Evolutionary conservation across 768 basidiomycete species (phyloP), one percentile per base, ranked within the genome.

Genomic region (Calocera cornea): DNA sequence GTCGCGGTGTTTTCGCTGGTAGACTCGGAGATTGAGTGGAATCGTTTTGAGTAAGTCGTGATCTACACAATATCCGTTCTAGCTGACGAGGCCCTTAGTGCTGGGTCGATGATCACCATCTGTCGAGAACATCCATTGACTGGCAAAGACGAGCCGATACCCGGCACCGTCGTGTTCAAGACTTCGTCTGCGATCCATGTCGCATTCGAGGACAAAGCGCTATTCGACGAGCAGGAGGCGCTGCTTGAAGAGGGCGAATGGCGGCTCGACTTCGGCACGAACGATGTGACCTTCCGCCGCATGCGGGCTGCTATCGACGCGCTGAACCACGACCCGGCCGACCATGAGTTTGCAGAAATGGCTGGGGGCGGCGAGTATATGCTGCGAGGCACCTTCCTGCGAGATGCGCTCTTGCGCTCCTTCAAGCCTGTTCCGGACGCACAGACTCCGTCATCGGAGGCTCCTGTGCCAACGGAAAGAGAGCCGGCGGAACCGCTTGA

Each of bases 11-110:
- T 93, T 71, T 73, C 76, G 0, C 73, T 85, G 0, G 66, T 47
- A 86, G 89, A 34, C 84, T 89, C 19, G 88, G 89, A 0, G 70
- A 85, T 93, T 3, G 86, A 85, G 0, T 83, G 84, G 41, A 83
- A 90, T 73, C 81, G 82, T 67, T 88, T 93, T 69, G 84, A 85
- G 91, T 91, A 71, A 73, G 85, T 79, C 64, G 34, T 29, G 64
- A 36, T 16, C 49, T 34, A n/a, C n/a, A n/a, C n/a, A 34, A n/a
- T 67, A 63, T 12, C 64, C 54, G 49, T 17, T 65, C 64, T 68
- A 34, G n/a, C 41, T 65, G 63, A 66, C 38, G 47, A 8, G 19
- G 29, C 34, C n/a, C 65, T 27, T 66, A 92, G 90, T 69, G 84
- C 83, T 64, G 90, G 91, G 2, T 84, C 83, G 0, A 84, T 86